Conservation (phyloP, 495 filamentous ascomycete genomes). For the Rostrohypoxylon terebratum region DNA sequence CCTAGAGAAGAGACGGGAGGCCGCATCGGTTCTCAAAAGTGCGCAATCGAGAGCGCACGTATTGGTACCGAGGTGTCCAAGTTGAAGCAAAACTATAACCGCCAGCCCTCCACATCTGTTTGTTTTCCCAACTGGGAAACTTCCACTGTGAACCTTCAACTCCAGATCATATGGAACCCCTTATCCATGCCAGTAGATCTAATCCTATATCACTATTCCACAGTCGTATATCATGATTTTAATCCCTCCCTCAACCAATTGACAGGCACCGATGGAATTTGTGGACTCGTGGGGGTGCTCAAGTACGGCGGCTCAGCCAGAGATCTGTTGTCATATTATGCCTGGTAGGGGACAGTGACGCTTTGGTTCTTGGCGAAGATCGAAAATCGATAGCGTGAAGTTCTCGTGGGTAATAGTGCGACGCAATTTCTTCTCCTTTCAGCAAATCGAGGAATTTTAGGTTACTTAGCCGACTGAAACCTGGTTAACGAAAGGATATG, state of each 20-base stretch:
- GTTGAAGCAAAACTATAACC: slow-evolving; percentile 1
- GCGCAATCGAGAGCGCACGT: slow-evolving; percentile 7
- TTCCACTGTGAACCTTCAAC: not conserved
- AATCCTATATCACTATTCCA: slow-evolving; percentile 1
- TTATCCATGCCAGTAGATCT: slow-evolving; percentile 4
- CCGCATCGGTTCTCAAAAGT: slow-evolving; percentile 13
- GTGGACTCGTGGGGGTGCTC: slow-evolving; percentile 3
- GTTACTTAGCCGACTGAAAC: slow-evolving; percentile 2
- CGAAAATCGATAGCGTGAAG: slow-evolving; percentile 13
- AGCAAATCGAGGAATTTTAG: slow-evolving; percentile 5
- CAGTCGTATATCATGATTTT: slow-evolving; percentile 7
- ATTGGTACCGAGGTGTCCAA: not conserved
- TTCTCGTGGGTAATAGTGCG: slow-evolving; percentile 14
- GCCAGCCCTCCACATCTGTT: slow-evolving; percentile 5
- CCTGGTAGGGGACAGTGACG: slow-evolving; percentile 6
- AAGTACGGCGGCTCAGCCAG: not conserved
- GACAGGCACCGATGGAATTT: not conserved
- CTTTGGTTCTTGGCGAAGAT: slow-evolving; percentile 23
- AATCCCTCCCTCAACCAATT: slow-evolving; percentile 13
- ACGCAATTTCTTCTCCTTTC: slow-evolving; percentile 16
- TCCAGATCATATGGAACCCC: not conserved
- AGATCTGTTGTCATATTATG: slow-evolving; percentile 9
- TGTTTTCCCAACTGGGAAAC: slow-evolving; percentile 13
- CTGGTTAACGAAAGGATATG: not conserved
- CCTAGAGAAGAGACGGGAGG: slow-evolving; percentile 4